phyloP scores from a whole-genome alignment of 225 moss, liverwort and hornwort genomes.

The Neckera pumila region DNA sequence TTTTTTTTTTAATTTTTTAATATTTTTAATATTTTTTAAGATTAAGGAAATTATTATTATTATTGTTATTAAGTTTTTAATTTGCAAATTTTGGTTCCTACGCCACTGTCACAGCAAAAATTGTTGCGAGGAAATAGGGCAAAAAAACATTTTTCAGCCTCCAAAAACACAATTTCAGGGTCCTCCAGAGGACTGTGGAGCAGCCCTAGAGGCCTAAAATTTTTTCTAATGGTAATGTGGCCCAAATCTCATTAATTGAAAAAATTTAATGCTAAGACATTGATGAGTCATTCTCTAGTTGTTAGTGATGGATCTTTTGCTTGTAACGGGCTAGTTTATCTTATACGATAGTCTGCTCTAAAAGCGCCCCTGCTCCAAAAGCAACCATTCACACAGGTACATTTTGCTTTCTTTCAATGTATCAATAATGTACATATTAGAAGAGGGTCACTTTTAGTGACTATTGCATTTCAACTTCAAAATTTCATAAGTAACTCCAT shows the following conservation, averaged over 20 bases:
- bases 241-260: background rate
- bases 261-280: background rate
- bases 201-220: too few relatives aligned
- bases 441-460: rapidly evolving
- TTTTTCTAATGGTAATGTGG: too few relatives aligned
- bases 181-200: too few relatives aligned
- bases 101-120: too few relatives aligned
- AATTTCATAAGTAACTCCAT: rapidly evolving
- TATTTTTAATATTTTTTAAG: too few relatives aligned
- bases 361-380: background rate
- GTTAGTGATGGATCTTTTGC: background rate
- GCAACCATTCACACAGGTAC: background rate
- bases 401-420: background rate
- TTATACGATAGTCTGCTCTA: background rate
- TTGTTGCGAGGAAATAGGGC: too few relatives aligned
- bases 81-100: too few relatives aligned
- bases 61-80: too few relatives aligned
- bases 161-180: too few relatives aligned
- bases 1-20: too few relatives aligned
- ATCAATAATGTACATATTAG: background rate
- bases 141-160: too few relatives aligned
- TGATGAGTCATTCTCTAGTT: background rate
- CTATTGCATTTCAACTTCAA: background rate
- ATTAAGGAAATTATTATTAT: too few relatives aligned
- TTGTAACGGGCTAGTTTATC: rapidly evolving